phyloP scores from a whole-genome alignment of 805 yeast species.

The Candida easanensis region DNA sequence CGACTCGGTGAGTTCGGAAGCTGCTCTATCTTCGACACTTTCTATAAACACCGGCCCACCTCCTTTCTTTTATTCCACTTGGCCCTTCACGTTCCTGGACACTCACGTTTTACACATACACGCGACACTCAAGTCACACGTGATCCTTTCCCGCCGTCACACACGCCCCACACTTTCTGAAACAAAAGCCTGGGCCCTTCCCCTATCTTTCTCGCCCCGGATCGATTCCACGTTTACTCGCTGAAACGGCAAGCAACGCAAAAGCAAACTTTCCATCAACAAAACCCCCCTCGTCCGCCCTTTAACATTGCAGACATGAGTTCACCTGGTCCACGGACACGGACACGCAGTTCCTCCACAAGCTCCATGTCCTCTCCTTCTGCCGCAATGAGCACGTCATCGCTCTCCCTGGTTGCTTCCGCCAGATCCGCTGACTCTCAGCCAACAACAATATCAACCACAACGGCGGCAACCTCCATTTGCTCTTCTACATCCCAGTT shows the following conservation, averaged over 20 bases:
- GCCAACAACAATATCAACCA: constrained; percentile 3
- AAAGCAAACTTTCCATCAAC: too few species aligned
- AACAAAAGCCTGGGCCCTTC: too few species aligned
- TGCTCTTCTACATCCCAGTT: background rate
- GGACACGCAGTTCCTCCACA: background rate
- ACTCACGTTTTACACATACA: too few species aligned
- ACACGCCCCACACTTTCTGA: too few species aligned
- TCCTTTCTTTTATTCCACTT: too few species aligned
- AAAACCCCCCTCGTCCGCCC: too few species aligned
- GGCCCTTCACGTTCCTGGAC: too few species aligned
- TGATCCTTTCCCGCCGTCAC: too few species aligned
- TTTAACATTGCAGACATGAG: background rate
- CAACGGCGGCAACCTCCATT: background rate
- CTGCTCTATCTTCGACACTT: background rate
- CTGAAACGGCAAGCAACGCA: too few species aligned
- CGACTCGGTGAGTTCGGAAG: background rate
- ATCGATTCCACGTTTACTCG: too few species aligned
- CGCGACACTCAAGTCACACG: too few species aligned
- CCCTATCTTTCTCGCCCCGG: too few species aligned
- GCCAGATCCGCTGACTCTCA: constrained; percentile 8
- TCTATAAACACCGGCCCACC: background rate
- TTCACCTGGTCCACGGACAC: background rate
- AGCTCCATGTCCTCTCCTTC: background rate
- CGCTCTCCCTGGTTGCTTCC: constrained; percentile 8
- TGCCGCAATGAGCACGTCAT: constrained; percentile 1